These are phyloP conservation scores for Plantago lanceolata DNA, from an alignment of 305 asterid genomes.

Conservation along the genomic window DNA sequence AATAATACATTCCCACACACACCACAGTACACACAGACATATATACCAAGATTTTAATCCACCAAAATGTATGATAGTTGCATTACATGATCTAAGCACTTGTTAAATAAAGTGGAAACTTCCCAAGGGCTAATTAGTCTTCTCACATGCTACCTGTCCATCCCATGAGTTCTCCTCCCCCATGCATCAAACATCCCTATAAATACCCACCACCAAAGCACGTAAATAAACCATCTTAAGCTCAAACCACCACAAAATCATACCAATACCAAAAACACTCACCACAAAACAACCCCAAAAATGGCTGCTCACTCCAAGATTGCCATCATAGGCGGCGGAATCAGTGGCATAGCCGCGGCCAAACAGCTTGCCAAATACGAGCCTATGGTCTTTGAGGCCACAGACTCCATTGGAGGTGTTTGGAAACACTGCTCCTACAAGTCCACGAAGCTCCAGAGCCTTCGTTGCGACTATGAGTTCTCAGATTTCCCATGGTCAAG, in stretches of 20 bases:
- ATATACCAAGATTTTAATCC: no score
- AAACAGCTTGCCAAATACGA: slow-evolving; percentile 54
- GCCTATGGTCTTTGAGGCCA: slow-evolving; percentile 79
- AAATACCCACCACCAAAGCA: slow-evolving; percentile 29
- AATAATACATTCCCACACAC: no score
- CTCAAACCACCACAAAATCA: slow-evolving; percentile 1
- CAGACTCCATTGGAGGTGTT: slow-evolving; percentile 74
- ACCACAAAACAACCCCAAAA: neutral
- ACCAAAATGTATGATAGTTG: no score
- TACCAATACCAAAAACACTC: neutral
- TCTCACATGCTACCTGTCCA: slow-evolving; percentile 37
- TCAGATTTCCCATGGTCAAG: slow-evolving; percentile 85
- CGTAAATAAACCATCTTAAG: slow-evolving; percentile 21
- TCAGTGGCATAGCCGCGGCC: slow-evolving; percentile 84
- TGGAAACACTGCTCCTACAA: slow-evolving; percentile 78
- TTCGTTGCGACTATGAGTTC: slow-evolving; percentile 85
- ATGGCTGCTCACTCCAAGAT: slow-evolving; percentile 42
- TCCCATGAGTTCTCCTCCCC: slow-evolving; percentile 19
- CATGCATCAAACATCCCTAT: slow-evolving; percentile 44
- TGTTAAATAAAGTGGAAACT: neutral
- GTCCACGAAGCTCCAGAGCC: slow-evolving; percentile 75
- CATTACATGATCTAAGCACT: no score
- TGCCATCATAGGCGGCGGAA: slow-evolving; percentile 76
- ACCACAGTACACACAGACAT: no score
- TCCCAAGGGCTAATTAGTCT: slow-evolving; percentile 28